A percentile compares a stretch with the other conserved stretches of the same genome.
Conservation (phyloP, 768 basidiomycete genomes). For the Boletus eberwhitei region DNA sequence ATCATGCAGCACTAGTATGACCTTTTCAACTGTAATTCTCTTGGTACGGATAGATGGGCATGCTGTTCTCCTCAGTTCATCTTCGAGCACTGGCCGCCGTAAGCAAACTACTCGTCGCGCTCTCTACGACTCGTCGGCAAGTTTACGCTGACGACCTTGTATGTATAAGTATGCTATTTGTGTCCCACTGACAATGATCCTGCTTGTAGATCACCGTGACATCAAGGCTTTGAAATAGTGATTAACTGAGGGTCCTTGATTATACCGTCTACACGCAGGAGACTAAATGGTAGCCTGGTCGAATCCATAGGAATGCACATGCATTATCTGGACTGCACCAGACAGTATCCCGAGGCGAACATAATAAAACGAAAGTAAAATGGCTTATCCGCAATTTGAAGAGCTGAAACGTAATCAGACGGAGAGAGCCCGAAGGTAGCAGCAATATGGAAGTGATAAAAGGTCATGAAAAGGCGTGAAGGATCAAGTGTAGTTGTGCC, state of each 20-base stretch:
- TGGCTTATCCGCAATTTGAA: conserved; percentile 19
- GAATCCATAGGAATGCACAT: conserved; percentile 17
- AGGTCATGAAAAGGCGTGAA: conserved; percentile 19
- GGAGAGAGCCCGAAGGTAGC: conserved; percentile 7
- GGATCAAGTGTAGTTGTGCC: conserved; percentile 16
- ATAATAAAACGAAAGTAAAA: conserved; percentile 22
- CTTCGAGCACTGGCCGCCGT: not conserved
- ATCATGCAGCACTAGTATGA: too few relatives aligned
- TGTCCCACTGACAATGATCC: not conserved
- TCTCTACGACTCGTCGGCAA: not conserved
- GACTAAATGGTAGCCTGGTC: not conserved
- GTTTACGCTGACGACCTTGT: not conserved
- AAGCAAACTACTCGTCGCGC: not conserved
- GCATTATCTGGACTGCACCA: conserved; percentile 18
- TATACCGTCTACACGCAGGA: not conserved
- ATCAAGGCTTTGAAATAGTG: not conserved
- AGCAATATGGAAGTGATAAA: conserved; percentile 8
- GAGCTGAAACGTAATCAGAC: conserved; percentile 10
- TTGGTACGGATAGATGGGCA: not conserved
- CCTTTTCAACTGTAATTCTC: too few relatives aligned
- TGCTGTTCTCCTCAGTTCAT: not conserved
- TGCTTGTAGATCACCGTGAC: not conserved
- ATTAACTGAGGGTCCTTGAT: not conserved
- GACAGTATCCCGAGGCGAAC: conserved; percentile 18
- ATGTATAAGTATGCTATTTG: too few relatives aligned